Evolutionary conservation across 495 filamentous ascomycete genomes (phyloP).

Genomic region (Apiosordaria backusii): DNA sequence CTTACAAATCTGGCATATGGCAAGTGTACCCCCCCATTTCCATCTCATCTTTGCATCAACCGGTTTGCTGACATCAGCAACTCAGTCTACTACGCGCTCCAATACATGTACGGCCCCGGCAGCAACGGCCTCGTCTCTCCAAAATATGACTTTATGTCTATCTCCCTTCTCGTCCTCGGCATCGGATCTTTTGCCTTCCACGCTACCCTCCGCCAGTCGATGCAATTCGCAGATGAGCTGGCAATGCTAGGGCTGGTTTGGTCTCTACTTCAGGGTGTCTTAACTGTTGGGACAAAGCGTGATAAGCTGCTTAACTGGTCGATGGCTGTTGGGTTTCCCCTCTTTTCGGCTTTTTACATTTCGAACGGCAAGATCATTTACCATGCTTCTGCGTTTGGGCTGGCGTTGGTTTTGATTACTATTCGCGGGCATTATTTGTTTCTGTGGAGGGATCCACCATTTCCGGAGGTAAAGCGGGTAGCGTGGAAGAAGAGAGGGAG

Average conservation of each 20-base stretch:
- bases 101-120: slow-evolving; percentile 14
- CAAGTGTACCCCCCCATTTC: slow-evolving; percentile 18
- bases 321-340: slow-evolving; percentile 23
- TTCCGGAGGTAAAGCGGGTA: slow-evolving; percentile 13
- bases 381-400: slow-evolving; percentile 25
- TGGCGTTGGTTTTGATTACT: slow-evolving; percentile 17
- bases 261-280: slow-evolving; percentile 50
- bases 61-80: background rate
- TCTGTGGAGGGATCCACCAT: slow-evolving; percentile 12
- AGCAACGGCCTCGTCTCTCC: slow-evolving; percentile 2
- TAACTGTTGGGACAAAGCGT: slow-evolving; percentile 37
- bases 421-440: slow-evolving; percentile 25
- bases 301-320: slow-evolving; percentile 30
- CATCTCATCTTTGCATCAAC: background rate
- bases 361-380: slow-evolving; percentile 33
- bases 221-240: slow-evolving; percentile 53
- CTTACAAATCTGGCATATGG: slow-evolving; percentile 52
- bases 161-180: slow-evolving; percentile 51
- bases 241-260: slow-evolving; percentile 56
- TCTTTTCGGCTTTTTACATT: slow-evolving; percentile 37
- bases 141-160: slow-evolving; percentile 27
- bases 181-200: slow-evolving; percentile 53
- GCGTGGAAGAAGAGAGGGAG: slow-evolving; percentile 15
- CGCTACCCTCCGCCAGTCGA: slow-evolving; percentile 50
- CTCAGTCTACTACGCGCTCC: slow-evolving; percentile 30